Evolutionary conservation across 1,284 basidiomycete genomes (phyloP).

Genomic region (Afroboletus lepidellus): DNA sequence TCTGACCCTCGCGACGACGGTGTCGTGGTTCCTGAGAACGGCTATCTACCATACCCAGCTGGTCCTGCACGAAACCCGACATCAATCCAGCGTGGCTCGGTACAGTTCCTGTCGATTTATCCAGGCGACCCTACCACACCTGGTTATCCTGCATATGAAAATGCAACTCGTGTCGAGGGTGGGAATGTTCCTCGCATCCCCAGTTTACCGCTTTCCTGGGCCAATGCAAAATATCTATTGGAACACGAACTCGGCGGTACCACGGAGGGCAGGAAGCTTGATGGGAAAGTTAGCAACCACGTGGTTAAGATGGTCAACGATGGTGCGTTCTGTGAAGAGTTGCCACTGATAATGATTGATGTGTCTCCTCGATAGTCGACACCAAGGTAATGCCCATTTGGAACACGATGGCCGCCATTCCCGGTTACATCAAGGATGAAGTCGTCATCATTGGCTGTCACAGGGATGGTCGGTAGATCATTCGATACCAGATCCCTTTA

Average conservation of each 20-base stretch:
- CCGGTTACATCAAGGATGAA: slow-evolving; percentile 85
- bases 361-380: slow-evolving; percentile 49
- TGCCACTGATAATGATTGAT: slow-evolving; percentile 2
- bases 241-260: slow-evolving; percentile 49
- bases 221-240: slow-evolving; percentile 62
- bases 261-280: slow-evolving; percentile 39
- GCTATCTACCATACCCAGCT: slow-evolving; percentile 74
- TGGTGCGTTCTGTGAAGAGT: slow-evolving; percentile 40
- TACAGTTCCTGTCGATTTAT: slow-evolving; percentile 79
- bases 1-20: slow-evolving; percentile 90
- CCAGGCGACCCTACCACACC: slow-evolving; percentile 89
- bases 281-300: slow-evolving; percentile 48
- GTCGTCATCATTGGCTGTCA: slow-evolving; percentile 86
- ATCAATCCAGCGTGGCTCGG: slow-evolving; percentile 84
- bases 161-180: slow-evolving; percentile 69
- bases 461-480: slow-evolving; percentile 63
- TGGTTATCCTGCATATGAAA: slow-evolving; percentile 82
- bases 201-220: slow-evolving; percentile 75
- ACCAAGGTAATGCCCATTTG: slow-evolving; percentile 79
- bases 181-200: slow-evolving; percentile 81
- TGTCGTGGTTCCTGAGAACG: slow-evolving; percentile 75
- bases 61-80: slow-evolving; percentile 88
- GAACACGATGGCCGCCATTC: slow-evolving; percentile 90
- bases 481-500: slow-evolving; percentile 7
- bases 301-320: slow-evolving; percentile 62